Conservation (phyloP, 805 yeast genomes). For the Myxozyma sirexii region DNA sequence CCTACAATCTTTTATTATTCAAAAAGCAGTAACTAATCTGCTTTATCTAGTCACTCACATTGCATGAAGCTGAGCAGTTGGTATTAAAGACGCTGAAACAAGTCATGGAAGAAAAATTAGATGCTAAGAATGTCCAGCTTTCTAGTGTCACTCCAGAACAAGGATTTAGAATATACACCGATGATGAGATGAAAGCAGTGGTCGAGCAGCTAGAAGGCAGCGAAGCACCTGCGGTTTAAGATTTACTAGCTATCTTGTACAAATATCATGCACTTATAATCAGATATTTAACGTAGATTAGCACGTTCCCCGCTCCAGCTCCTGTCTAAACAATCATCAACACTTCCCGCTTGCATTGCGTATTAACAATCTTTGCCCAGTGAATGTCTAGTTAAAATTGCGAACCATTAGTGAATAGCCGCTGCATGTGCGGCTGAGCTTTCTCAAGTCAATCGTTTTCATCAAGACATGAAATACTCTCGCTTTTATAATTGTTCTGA, state of each 20-base stretch:
- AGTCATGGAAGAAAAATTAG: constrained; percentile 98
- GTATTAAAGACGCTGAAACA: constrained; percentile 89
- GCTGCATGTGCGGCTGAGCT: constrained; percentile 5
- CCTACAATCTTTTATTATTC: neutral
- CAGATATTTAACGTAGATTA: too few relatives aligned
- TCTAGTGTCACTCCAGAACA: constrained; percentile 85
- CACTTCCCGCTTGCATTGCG: too few relatives aligned
- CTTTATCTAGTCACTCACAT: constrained; percentile 62
- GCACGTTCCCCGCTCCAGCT: too few relatives aligned
- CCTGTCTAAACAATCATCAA: too few relatives aligned
- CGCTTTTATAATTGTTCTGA: too few relatives aligned
- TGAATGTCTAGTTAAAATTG: too few relatives aligned
- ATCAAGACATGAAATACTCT: too few relatives aligned
- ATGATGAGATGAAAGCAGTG: constrained; percentile 78
- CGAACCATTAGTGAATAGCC: neutral
- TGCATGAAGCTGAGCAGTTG: constrained; percentile 89
- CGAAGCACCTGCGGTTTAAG: constrained; percentile 16
- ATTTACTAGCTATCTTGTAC: neutral
- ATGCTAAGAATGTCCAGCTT: constrained; percentile 91
- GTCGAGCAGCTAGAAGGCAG: constrained; percentile 59
- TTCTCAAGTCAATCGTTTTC: too few relatives aligned
- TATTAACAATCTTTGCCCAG: too few relatives aligned
- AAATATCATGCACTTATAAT: neutral
- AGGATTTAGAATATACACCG: constrained; percentile 84
- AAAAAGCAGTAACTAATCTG: neutral